Evolutionary conservation across 441 rosid species (phyloP), one percentile per base, ranked within the genome.

Genomic region (Eutrema salsugineum): DNA sequence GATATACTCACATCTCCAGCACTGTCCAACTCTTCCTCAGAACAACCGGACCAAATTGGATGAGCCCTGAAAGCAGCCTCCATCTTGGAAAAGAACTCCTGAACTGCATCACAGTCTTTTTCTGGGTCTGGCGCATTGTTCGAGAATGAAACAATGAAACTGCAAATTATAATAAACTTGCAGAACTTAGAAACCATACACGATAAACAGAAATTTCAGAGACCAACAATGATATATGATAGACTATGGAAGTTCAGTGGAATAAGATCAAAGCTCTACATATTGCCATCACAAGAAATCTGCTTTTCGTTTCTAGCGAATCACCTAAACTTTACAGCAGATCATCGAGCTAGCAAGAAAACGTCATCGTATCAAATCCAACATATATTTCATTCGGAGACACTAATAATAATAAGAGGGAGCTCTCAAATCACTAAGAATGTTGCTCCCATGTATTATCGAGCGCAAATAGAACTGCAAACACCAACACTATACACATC

Each of bases 41-140:
- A 87, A 82, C 91, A 94, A 66, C 97, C 93, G 42, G 92, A 89
- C 97, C 99, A 94, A 68, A 94, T 96, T 14, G 98, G 96, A 83
- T 94, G 98, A 66, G 88, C 89, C 83, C 85, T 83, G 83, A 94
- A 92, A 68, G 96, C 90, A 43, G 85, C 83, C 73, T 94, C 98
- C 97, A 90, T 94, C 32, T 81, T 91, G 59, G 86, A 61, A 72
- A 94, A 64, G 19, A 93, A 93, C 60, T 73, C 83, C 68, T 93
- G 98, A 46, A 85, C 90, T 5, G 85, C 72, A 42, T 82, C 77
- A 64, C 89, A 79, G 46, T 89, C 98, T 81, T 82, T 90, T 43
- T 93, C 92, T 6, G 96, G 91, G 79, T 93, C 94, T 71, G 97
- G 96, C 65, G 87, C 89, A 83, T 84, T 83, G 86, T 88, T 91